Conservation (phyloP, 768 basidiomycete genomes). For the Suillus alpinus region DNA sequence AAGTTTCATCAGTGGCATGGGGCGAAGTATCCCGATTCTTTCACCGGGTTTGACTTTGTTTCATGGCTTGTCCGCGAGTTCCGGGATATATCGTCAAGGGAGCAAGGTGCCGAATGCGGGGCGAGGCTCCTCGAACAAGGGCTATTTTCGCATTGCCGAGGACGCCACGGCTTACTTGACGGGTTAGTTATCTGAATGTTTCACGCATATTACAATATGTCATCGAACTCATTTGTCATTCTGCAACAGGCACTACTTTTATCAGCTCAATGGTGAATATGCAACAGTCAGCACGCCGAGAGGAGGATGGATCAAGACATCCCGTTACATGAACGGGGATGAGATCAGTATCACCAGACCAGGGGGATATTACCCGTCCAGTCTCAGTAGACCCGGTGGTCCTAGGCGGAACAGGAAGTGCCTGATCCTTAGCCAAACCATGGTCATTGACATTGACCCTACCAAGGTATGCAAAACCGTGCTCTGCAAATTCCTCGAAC, state of each 20-base stretch:
- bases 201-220: background rate
- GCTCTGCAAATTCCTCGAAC: background rate
- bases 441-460: constrained; percentile 85
- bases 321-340: constrained; percentile 45
- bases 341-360: constrained; percentile 15
- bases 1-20: constrained; percentile 85
- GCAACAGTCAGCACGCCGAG: constrained; percentile 66
- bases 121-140: constrained; percentile 74
- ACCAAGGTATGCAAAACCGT: constrained; percentile 49
- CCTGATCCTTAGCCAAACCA: constrained; percentile 81
- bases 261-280: constrained; percentile 77
- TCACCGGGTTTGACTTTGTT: constrained; percentile 87
- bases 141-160: constrained; percentile 80
- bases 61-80: constrained; percentile 93
- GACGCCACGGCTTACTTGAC: constrained; percentile 80
- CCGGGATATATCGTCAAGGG: constrained; percentile 78
- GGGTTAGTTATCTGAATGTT: constrained; percentile 51
- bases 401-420: constrained; percentile 53
- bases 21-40: constrained; percentile 70
- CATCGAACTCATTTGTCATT: constrained; percentile 3
- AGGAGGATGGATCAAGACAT: constrained; percentile 62
- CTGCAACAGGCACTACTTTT: constrained; percentile 75
- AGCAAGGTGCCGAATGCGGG: constrained; percentile 80
- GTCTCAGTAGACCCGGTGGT: constrained; percentile 33
- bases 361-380: constrained; percentile 36